These are phyloP conservation scores for Nicotiana tomentosiformis DNA, from an alignment of 257 asterid genomes.

Conservation along the genomic window DNA sequence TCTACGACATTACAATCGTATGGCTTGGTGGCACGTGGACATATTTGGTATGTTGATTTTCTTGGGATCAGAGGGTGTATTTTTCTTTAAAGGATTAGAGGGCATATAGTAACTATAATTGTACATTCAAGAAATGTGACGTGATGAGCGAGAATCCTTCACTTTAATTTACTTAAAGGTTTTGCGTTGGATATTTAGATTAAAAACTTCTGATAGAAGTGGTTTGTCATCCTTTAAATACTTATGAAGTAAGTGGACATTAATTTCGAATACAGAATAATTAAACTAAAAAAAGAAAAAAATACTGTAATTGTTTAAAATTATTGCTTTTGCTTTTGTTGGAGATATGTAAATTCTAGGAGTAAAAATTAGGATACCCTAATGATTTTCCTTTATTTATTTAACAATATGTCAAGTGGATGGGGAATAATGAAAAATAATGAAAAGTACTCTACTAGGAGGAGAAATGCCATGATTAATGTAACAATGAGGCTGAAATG, in stretches of 20 bases:
- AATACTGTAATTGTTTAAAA: background rate
- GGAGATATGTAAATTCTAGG: background rate
- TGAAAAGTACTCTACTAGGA: background rate
- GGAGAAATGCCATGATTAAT: constrained; percentile 57
- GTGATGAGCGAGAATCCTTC: no score
- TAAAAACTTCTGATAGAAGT: no score
- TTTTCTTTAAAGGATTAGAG: no score
- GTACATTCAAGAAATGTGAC: no score
- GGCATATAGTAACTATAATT: no score
- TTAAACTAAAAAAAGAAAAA: background rate
- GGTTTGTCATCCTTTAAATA: no score
- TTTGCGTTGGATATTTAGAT: no score
- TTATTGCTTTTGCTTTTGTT: background rate
- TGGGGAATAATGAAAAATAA: background rate
- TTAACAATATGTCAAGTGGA: constrained; percentile 29
- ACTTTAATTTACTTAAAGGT: no score
- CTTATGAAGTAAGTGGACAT: no score
- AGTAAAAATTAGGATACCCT: background rate
- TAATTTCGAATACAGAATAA: no score
- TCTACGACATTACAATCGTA: constrained; percentile 15
- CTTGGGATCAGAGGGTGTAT: constrained; percentile 52
- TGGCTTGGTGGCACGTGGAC: constrained; percentile 51
- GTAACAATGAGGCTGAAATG: constrained; percentile 29
- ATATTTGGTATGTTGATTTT: constrained; percentile 24
- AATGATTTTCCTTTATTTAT: constrained; percentile 12